Evolutionary conservation across 257 asterid species (phyloP), one percentile per base, ranked within the genome.

Genomic region (Solanum megistacrolobum): DNA sequence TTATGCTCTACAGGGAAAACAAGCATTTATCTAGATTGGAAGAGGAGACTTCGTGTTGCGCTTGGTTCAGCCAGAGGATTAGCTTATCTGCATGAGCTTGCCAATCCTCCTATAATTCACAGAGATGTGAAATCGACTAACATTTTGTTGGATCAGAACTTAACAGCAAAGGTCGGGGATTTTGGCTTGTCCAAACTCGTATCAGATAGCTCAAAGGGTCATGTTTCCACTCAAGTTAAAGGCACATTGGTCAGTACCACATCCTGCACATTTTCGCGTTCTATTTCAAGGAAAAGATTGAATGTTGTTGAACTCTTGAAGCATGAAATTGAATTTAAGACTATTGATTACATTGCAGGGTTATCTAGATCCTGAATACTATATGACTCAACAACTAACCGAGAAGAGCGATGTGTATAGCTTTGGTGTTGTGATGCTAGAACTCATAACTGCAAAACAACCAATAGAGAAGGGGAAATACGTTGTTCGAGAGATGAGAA

Each of bases 31-130:
- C 95, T 96, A 52, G 98, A 96, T 82, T 96, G 99, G 99, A 95
- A 94, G 87, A 93, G 99, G 86, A 93, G 99, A 90, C 85, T 96
- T 65, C 89, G 98, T 1, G 82, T 94, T 2, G 98, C 98, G 0
- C 94, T 96, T 58, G 99, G 98, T 83, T 95, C 99, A 21, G 98
- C 99, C 7, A 92, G 98, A 94, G 99, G 99, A 90, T 89, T 96
- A 88, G 94, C 99, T 78, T 96, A 96, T 89, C 90, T 95, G 79
- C 99, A 96, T 25, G 99, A 96, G 88, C 98, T 94, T 27, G 98
- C 99, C 10, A 91, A 94, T 88, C 99, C 99, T 83, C 99, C 99
- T 9, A 96, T 95, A 81, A 95, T 95, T 88, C 99, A 96, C 87
- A 91, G 99, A 52, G 99, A 96, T 89, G 90, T 96, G 89, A 96